Percentiles rank a stretch among this genome's conserved stretches.
phyloP scores from a whole-genome alignment of 192 early-diverging fungal species.

The Globomyces pollinis-pini region DNA sequence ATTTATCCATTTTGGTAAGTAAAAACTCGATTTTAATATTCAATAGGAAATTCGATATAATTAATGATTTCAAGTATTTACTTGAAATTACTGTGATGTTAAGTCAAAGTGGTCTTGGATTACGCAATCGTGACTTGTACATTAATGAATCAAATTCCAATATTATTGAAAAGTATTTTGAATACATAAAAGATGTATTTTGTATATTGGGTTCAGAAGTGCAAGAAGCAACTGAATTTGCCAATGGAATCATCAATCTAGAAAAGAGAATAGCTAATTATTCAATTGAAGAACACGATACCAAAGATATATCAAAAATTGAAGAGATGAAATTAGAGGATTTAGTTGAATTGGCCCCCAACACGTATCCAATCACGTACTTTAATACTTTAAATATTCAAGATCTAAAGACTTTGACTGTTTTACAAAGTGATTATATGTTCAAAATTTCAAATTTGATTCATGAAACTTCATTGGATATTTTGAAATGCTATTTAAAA shows the following conservation, averaged over 20 bases:
- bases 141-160: not conserved
- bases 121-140: not conserved
- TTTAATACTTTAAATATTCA: too few species aligned
- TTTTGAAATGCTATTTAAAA: not conserved
- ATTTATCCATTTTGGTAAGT: too few species aligned
- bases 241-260: not conserved
- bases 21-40: not conserved
- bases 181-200: not conserved
- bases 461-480: not conserved
- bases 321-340: conserved; percentile 1
- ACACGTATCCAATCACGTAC: too few species aligned
- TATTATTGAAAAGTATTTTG: not conserved
- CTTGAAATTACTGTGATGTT: not conserved
- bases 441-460: too few species aligned
- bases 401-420: too few species aligned
- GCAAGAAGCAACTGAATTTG: not conserved
- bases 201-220: not conserved
- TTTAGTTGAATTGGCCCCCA: too few species aligned
- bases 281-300: not conserved
- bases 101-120: not conserved
- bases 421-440: too few species aligned
- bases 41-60: not conserved
- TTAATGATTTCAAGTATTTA: not conserved
- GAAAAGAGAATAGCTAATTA: not conserved
- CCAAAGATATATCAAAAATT: not conserved